Evolutionary conservation across 148 eudicot species (phyloP).

Genomic region (Chenopodium quinoa): DNA sequence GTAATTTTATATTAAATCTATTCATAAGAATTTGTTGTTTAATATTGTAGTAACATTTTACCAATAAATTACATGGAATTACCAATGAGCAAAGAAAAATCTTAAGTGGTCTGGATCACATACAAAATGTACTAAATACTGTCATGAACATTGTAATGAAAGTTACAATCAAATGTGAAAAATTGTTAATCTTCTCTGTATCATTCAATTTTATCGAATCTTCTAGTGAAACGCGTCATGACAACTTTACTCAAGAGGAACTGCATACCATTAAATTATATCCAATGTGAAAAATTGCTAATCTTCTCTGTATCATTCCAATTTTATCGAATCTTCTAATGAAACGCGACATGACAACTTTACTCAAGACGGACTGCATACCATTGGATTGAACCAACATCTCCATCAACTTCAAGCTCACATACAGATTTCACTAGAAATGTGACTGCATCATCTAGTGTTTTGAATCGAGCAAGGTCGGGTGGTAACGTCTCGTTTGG

Average conservation of each 20-base stretch:
- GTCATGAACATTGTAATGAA: background rate
- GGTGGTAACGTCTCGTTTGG: constrained; percentile 64
- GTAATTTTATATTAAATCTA: too few relatives aligned
- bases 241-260: too few relatives aligned
- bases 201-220: too few relatives aligned
- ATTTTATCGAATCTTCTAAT: background rate
- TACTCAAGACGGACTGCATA: constrained; percentile 70
- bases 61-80: too few relatives aligned
- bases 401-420: constrained; percentile 87
- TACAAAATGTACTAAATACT: background rate
- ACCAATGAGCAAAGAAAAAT: background rate
- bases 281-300: too few relatives aligned
- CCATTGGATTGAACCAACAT: constrained; percentile 92
- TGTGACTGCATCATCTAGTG: constrained; percentile 63
- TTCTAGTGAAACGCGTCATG: too few relatives aligned
- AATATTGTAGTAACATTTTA: background rate
- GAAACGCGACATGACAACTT: background rate
- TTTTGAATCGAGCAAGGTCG: constrained; percentile 64
- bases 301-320: background rate
- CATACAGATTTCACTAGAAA: constrained; percentile 75
- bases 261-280: too few relatives aligned
- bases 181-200: too few relatives aligned
- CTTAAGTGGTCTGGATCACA: too few relatives aligned
- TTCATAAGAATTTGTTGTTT: background rate
- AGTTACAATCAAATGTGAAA: too few relatives aligned